Conservation (phyloP, 2,329 filamentous ascomycete genomes). For the Alternaria novae-zelandiae region DNA sequence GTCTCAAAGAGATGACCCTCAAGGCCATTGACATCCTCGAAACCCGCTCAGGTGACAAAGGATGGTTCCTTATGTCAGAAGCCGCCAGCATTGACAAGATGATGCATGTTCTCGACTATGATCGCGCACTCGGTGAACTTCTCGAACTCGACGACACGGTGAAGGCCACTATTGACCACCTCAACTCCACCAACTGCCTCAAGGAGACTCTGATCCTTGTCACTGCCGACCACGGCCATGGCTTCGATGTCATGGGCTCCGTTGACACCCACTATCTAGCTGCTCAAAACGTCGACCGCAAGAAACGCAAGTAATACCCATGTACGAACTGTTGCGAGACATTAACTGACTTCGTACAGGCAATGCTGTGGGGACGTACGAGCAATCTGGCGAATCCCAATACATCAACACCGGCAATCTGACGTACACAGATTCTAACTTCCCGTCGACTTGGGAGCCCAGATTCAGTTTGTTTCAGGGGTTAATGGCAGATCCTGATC, state of each 20-base stretch:
- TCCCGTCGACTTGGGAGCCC: conserved; percentile 60
- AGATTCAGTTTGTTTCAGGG: too few relatives aligned
- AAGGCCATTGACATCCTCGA: conserved; percentile 84
- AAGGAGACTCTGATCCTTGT: conserved; percentile 81
- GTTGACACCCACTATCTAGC: conserved; percentile 81
- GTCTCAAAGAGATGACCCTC: conserved; percentile 87
- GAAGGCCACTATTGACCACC: conserved; percentile 73
- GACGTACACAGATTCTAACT: conserved; percentile 71
- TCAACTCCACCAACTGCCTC: conserved; percentile 69
- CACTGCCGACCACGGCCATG: conserved; percentile 88
- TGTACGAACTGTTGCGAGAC: background rate
- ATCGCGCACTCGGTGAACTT: conserved; percentile 82
- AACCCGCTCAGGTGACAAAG: conserved; percentile 67
- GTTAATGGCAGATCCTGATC: conserved; percentile 69
- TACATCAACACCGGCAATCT: conserved; percentile 70
- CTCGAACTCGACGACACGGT: conserved; percentile 86
- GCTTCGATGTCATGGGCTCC: conserved; percentile 83
- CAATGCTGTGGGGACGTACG: conserved; percentile 74
- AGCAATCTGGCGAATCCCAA: conserved; percentile 74
- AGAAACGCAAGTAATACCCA: conserved; percentile 62
- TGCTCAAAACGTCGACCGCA: conserved; percentile 68
- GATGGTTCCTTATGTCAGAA: conserved; percentile 89
- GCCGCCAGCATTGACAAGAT: conserved; percentile 87
- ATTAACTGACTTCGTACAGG: background rate
- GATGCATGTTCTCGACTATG: conserved; percentile 86